These are phyloP conservation scores for Biscutella auriculata DNA, from an alignment of 441 rosid genomes.

Conservation along the genomic window DNA sequence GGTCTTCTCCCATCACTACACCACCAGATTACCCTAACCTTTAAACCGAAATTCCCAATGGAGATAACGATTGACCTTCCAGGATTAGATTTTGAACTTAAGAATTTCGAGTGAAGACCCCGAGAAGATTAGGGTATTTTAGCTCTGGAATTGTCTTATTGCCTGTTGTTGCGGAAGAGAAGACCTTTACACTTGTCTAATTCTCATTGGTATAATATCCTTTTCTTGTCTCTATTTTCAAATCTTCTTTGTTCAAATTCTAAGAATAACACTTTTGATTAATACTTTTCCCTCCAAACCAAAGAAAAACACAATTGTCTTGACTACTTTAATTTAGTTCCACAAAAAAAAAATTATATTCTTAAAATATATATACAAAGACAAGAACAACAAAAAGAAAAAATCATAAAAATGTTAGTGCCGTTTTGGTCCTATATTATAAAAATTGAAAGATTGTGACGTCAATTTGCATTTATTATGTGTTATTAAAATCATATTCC, in stretches of 20 bases:
- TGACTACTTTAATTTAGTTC: too few relatives aligned
- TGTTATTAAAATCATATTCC: background rate
- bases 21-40: constrained; percentile 16
- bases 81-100: background rate
- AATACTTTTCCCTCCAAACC: constrained; percentile 27
- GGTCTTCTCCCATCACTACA: constrained; percentile 31
- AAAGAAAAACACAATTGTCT: too few relatives aligned
- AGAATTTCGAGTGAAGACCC: background rate
- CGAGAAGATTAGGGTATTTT: constrained; percentile 23
- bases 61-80: background rate
- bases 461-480: constrained; percentile 7
- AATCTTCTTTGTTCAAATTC: constrained; percentile 3
- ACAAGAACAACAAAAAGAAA: background rate
- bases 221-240: constrained; percentile 11
- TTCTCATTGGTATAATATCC: background rate
- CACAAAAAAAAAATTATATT: background rate
- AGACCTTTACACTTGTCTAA: constrained; percentile 5
- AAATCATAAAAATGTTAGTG: background rate
- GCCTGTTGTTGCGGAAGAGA: constrained; percentile 7
- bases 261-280: background rate
- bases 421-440: constrained; percentile 12
- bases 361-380: too few relatives aligned
- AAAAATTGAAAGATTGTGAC: background rate
- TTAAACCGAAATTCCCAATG: background rate
- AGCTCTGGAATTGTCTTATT: constrained; percentile 3